Base-by-base conservation (phyloP, 2,329 filamentous ascomycete genomes). In the Scleromitrula shiraiana region DNA sequence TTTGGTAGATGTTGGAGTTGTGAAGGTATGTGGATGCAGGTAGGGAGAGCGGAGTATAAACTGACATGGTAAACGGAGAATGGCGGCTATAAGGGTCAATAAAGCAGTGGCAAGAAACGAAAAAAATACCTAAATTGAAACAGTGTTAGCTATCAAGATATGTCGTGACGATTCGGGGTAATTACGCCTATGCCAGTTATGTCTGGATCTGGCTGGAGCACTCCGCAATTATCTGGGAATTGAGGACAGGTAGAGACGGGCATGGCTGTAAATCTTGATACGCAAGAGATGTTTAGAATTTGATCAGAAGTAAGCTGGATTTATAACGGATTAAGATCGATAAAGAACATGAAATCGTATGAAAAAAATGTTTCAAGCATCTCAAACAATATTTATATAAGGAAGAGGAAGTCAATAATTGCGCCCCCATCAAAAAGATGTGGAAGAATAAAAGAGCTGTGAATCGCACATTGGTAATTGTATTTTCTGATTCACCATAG, bases 51-150 rank as follows among this genome's bases (percentile, higher is more conserved):
- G 24, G 20, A 46, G 32, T 3, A 26, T 26, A 15, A 46, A 20
- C 12, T 46, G 42, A 9, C 33, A 46, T 22, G 17, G 33, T 6
- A 46, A 14, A n/a, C 42, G 42, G 12, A 22, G 7, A 8, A 38
- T 19, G 5, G 33, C 33, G 12, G 42, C 42, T 19, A n/a, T 15
- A 8, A 46, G 33, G 6, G 42, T 45, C 7, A 29, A 15, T 7
- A 46, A 24, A 3, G 42, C 33, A 7, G 42, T 38, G 17, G 33
- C 35, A 12, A 46, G 35, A 20, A 38, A 46, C 22, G 42, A 46
- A 4, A 46, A 23, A 7, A 39, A 46, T 5, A 46, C 27, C 43
- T 46, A 7, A 14, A 8, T 1, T 3, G 10, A 9, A 46, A 19
- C 14, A 30, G 7, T 29, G 35, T 42, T 2, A 22, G n/a, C 8